phyloP scores from a whole-genome alignment of 192 early-diverging fungal species.

The Oehlia diaphana region DNA sequence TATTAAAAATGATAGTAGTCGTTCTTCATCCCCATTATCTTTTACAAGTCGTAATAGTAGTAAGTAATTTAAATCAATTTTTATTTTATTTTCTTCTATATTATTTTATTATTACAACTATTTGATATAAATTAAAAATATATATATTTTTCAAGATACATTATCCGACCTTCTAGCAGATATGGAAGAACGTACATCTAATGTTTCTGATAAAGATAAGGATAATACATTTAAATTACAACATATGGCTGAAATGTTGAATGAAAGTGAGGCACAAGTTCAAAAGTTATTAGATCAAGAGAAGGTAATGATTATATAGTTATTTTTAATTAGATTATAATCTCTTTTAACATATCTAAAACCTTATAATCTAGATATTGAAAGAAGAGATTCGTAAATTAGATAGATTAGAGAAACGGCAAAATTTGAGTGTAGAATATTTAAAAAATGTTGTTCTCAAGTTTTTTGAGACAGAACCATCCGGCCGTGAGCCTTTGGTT shows the following conservation, averaged over 20 bases:
- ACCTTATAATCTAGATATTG: slow-evolving; percentile 39
- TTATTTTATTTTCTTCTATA: neutral
- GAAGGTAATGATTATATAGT: slow-evolving; percentile 40
- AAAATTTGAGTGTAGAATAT: slow-evolving; percentile 68
- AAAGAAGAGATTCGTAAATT: slow-evolving; percentile 63
- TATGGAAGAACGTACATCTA: slow-evolving; percentile 12
- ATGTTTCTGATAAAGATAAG: slow-evolving; percentile 32
- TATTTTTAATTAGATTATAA: neutral
- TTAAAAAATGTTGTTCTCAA: slow-evolving; percentile 71
- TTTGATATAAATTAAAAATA: no score
- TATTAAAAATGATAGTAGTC: slow-evolving; percentile 3
- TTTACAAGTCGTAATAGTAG: neutral
- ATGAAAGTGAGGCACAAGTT: slow-evolving; percentile 57
- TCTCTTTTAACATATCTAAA: neutral
- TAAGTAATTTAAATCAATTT: neutral
- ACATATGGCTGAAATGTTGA: slow-evolving; percentile 53
- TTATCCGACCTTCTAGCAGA: slow-evolving; percentile 44
- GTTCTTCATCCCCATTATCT: slow-evolving; percentile 9
- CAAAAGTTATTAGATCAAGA: slow-evolving; percentile 48
- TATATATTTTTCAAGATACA: slow-evolving; percentile 29
- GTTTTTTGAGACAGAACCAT: slow-evolving; percentile 52
- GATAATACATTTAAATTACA: slow-evolving; percentile 49
- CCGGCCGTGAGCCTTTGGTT: slow-evolving; percentile 43
- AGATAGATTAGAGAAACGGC: slow-evolving; percentile 59
- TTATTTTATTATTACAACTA: neutral